phyloP scores from a whole-genome alignment of 176 grass and related monocot genomes.

The Eragrostis curvula region DNA sequence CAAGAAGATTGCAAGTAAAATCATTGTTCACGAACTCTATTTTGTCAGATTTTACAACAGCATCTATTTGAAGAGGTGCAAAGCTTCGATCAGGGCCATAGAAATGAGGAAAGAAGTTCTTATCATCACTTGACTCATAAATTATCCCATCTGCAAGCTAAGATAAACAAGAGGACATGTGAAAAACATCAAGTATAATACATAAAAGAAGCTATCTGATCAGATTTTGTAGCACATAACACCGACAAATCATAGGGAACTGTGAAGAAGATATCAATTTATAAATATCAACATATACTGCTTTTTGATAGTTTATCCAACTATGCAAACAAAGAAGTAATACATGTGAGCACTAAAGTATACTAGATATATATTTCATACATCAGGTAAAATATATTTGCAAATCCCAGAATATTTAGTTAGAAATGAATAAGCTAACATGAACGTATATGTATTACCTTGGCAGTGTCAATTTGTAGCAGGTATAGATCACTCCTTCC shows the following conservation, averaged over 20 bases:
- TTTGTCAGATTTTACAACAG: slow-evolving; percentile 59
- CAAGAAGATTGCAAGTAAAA: slow-evolving; percentile 66
- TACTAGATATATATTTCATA: neutral
- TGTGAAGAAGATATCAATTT: neutral
- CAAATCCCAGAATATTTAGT: neutral
- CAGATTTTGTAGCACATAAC: neutral
- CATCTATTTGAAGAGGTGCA: slow-evolving; percentile 49
- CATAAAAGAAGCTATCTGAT: neutral
- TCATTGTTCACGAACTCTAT: slow-evolving; percentile 41
- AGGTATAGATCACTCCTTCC: slow-evolving; percentile 70
- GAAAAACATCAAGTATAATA: neutral
- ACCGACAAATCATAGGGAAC: neutral
- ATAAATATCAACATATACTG: neutral
- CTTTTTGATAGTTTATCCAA: slow-evolving; percentile 3
- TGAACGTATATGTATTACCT: slow-evolving; percentile 45
- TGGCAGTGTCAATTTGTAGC: slow-evolving; percentile 60
- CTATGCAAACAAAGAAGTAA: neutral
- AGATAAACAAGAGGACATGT: slow-evolving; percentile 11
- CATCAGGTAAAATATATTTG: neutral
- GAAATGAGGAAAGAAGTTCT: slow-evolving; percentile 85
- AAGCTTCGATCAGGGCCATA: slow-evolving; percentile 75
- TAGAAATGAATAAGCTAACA: neutral
- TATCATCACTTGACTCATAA: slow-evolving; percentile 67
- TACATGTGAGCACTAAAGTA: neutral
- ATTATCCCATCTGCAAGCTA: slow-evolving; percentile 74